These are phyloP conservation scores for Psilocybe tampanensis DNA, from an alignment of 768 basidiomycete species.

Conservation along the genomic window DNA sequence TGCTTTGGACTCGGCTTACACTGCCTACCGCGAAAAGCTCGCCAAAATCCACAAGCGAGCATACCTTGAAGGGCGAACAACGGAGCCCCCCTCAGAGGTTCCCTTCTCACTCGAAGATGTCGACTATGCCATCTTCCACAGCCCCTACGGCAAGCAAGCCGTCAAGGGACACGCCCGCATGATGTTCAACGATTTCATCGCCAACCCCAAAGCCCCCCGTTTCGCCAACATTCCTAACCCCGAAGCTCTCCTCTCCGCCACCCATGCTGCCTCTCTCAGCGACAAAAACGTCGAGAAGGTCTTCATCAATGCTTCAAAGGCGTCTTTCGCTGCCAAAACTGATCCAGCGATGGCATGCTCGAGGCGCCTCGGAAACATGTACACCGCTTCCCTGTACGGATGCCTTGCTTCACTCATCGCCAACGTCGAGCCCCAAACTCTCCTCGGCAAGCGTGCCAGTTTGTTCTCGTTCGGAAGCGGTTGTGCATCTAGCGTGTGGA, in stretches of 20 bases:
- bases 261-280: constrained; percentile 76
- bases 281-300: constrained; percentile 97
- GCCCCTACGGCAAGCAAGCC: constrained; percentile 98
- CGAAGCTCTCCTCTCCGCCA: constrained; percentile 65
- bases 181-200: constrained; percentile 90
- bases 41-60: constrained; percentile 62
- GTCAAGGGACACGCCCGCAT: constrained; percentile 96
- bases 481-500: constrained; percentile 94
- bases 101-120: constrained; percentile 79
- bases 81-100: constrained; percentile 42
- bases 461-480: constrained; percentile 98
- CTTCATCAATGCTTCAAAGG: constrained; percentile 80
- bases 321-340: constrained; percentile 73
- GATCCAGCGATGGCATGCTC: constrained; percentile 87
- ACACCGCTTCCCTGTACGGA: constrained; percentile 95
- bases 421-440: constrained; percentile 65
- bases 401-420: constrained; percentile 89
- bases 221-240: constrained; percentile 74
- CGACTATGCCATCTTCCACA: constrained; percentile 96
- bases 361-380: constrained; percentile 95
- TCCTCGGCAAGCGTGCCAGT: constrained; percentile 83
- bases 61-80: constrained; percentile 35
- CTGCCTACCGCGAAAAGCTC: constrained; percentile 80
- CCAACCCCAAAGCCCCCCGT: constrained; percentile 66
- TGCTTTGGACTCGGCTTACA: constrained; percentile 90